These are phyloP conservation scores for Pyricularia grisea DNA, from an alignment of 2,329 filamentous ascomycete species.

Conservation along the genomic window DNA sequence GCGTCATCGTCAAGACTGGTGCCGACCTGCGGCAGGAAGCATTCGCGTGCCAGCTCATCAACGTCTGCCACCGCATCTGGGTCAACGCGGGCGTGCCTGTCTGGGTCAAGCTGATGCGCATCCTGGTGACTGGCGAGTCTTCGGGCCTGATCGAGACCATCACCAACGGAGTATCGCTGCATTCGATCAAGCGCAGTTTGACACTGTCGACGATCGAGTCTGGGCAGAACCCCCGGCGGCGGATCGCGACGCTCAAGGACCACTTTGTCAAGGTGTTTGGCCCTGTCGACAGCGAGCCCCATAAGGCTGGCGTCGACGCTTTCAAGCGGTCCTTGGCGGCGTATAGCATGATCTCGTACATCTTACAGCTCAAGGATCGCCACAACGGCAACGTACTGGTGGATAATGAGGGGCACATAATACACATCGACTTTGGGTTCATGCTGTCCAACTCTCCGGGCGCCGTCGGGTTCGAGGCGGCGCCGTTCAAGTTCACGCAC, in stretches of 20 bases:
- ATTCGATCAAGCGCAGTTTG: conserved; percentile 73
- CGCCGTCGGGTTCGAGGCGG: conserved; percentile 76
- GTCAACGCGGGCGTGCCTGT: conserved; percentile 63
- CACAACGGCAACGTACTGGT: conserved; percentile 84
- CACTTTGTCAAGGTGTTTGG: conserved; percentile 79
- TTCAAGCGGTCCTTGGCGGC: conserved; percentile 77
- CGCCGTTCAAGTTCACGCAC: conserved; percentile 73
- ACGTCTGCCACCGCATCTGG: conserved; percentile 76
- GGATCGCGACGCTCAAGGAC: conserved; percentile 72
- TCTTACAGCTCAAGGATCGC: conserved; percentile 75
- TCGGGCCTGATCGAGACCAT: conserved; percentile 82
- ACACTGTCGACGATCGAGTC: conserved; percentile 50
- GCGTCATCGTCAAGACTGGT: conserved; percentile 81
- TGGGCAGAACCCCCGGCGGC: conserved; percentile 14
- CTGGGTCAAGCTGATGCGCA: conserved; percentile 86
- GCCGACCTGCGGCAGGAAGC: conserved; percentile 77
- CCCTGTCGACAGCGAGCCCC: conserved; percentile 59
- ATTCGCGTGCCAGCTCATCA: conserved; percentile 77
- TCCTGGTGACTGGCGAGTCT: conserved; percentile 75
- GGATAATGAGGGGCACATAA: conserved; percentile 76
- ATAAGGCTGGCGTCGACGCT: conserved; percentile 63
- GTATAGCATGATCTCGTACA: conserved; percentile 77
- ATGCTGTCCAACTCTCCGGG: conserved; percentile 84
- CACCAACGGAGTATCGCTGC: conserved; percentile 78
- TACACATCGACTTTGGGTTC: conserved; percentile 85